Percentiles rank a stretch among this genome's conserved stretches.
Evolutionary conservation across 345 rosid genomes (phyloP).

Genomic region (Eutrema yunnanense): DNA sequence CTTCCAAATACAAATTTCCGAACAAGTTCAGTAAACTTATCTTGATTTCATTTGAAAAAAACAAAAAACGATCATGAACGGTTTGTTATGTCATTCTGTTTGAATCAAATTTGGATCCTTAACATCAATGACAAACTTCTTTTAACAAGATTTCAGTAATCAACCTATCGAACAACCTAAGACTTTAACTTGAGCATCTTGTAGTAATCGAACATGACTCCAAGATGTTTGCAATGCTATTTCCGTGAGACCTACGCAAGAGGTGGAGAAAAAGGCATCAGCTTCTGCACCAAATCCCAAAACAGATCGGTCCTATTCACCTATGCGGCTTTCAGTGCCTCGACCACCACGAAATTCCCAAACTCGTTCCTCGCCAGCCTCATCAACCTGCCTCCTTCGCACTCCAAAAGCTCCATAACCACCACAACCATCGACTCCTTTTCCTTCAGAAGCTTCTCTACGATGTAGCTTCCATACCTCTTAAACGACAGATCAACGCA

Average conservation of each 20-base stretch:
- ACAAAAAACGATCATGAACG: not conserved
- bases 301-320: not conserved
- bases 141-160: not conserved
- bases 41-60: not conserved
- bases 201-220: not conserved
- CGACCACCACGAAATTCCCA: not conserved
- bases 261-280: not conserved
- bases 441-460: not conserved
- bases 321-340: not conserved
- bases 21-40: not conserved
- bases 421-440: not conserved
- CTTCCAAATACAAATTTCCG: not conserved
- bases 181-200: not conserved
- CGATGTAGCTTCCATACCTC: not conserved
- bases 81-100: not conserved
- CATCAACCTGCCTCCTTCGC: not conserved
- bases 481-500: not conserved
- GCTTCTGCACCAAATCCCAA: not conserved
- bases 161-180: not conserved
- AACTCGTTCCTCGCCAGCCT: not conserved
- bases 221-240: not conserved
- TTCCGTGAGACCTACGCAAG: conserved; percentile 2
- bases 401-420: not conserved
- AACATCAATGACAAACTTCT: not conserved
- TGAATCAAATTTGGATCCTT: not conserved